phyloP scores from a whole-genome alignment of 2,329 filamentous ascomycete genomes.

The Allantophomopsis lycopodina region DNA sequence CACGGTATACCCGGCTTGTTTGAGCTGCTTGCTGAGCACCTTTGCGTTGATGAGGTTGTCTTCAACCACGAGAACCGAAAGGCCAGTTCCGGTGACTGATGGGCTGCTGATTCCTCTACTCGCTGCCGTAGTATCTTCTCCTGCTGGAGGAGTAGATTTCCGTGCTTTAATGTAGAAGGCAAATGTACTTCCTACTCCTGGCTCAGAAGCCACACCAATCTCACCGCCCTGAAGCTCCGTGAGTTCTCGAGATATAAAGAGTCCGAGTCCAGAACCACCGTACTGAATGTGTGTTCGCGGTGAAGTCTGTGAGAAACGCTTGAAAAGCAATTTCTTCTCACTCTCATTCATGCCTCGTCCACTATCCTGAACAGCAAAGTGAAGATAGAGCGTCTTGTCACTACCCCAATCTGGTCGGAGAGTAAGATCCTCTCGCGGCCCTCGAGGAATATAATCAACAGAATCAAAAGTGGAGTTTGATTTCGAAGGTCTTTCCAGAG shows the following conservation, averaged over 20 bases:
- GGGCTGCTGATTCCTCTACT: slow-evolving; percentile 1
- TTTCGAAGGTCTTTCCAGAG: not conserved
- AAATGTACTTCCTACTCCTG: slow-evolving; percentile 56
- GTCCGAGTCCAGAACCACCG: slow-evolving; percentile 59
- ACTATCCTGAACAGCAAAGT: slow-evolving; percentile 60
- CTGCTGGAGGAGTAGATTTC: slow-evolving; percentile 5
- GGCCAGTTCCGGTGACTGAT: not conserved
- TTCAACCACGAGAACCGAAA: slow-evolving; percentile 33
- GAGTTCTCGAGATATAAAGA: slow-evolving; percentile 64
- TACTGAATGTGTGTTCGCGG: slow-evolving; percentile 65
- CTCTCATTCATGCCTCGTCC: slow-evolving; percentile 55
- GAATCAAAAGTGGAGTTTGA: not conserved
- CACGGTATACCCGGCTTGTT: slow-evolving; percentile 19
- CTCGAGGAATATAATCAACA: slow-evolving; percentile 3
- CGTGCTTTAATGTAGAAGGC: slow-evolving; percentile 54
- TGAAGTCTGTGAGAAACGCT: slow-evolving; percentile 64
- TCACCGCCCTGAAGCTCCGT: slow-evolving; percentile 67
- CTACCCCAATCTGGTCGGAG: slow-evolving; percentile 11
- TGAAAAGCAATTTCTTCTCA: slow-evolving; percentile 60
- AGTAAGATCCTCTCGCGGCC: slow-evolving; percentile 16
- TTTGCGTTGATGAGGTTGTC: slow-evolving; percentile 47
- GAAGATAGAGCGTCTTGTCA: slow-evolving; percentile 39
- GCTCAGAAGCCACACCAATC: slow-evolving; percentile 55
- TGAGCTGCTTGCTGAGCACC: slow-evolving; percentile 33
- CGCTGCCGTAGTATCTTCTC: slow-evolving; percentile 3